A percentile compares a stretch with the other conserved stretches of the same genome.
phyloP scores from a whole-genome alignment of 2,329 filamentous ascomycete genomes.

The Nemania bipapillata region DNA sequence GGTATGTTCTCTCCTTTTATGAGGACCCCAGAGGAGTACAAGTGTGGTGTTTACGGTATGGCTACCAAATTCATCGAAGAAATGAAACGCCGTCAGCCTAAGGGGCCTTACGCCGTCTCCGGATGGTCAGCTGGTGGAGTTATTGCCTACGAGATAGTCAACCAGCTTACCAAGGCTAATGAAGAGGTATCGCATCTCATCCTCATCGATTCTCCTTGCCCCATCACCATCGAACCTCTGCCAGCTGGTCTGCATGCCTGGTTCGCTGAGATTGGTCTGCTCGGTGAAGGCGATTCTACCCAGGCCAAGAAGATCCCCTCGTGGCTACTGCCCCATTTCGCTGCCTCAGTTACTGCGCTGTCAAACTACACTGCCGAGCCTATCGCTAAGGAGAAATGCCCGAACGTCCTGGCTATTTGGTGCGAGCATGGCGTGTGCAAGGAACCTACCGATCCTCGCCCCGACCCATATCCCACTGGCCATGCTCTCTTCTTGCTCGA shows the following conservation, averaged over 20 bases:
- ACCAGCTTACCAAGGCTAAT: slow-evolving; percentile 67
- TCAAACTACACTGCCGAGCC: slow-evolving; percentile 75
- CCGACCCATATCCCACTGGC: slow-evolving; percentile 67
- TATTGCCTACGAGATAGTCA: slow-evolving; percentile 74
- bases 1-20: slow-evolving; percentile 77
- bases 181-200: slow-evolving; percentile 70
- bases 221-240: slow-evolving; percentile 74
- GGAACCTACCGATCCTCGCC: slow-evolving; percentile 71
- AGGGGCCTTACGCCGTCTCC: slow-evolving; percentile 73
- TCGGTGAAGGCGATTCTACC: slow-evolving; percentile 69
- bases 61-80: slow-evolving; percentile 73
- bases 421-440: slow-evolving; percentile 79
- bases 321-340: slow-evolving; percentile 81
- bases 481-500: slow-evolving; percentile 77
- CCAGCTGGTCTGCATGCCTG: slow-evolving; percentile 75
- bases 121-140: slow-evolving; percentile 84
- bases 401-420: slow-evolving; percentile 74
- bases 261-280: slow-evolving; percentile 76
- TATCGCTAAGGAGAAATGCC: slow-evolving; percentile 68
- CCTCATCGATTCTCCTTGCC: slow-evolving; percentile 74
- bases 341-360: slow-evolving; percentile 73
- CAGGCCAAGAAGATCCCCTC: slow-evolving; percentile 67
- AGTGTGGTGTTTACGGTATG: slow-evolving; percentile 73
- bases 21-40: slow-evolving; percentile 73
- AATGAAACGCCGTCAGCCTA: slow-evolving; percentile 75